phyloP scores from a whole-genome alignment of 2,329 filamentous ascomycete species.

The Orbilia javanica region DNA sequence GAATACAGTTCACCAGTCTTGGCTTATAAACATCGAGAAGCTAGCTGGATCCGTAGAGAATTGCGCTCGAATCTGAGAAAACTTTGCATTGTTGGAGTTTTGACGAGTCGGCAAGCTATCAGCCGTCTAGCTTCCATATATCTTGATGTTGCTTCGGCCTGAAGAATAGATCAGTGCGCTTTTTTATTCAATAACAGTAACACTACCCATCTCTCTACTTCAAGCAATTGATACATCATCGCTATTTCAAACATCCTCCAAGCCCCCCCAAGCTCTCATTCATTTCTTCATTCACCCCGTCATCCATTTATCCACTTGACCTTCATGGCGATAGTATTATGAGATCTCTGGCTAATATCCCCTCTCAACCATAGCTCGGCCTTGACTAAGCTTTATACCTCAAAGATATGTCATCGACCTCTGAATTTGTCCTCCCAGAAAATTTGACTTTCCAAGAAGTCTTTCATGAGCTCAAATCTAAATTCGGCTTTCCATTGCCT shows the following conservation, averaged over 20 bases:
- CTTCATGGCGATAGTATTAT: not conserved
- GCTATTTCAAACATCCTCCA: not conserved
- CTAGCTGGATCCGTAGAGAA: not conserved
- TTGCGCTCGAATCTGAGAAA: too few species aligned
- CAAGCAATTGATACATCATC: not conserved
- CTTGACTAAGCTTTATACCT: not conserved
- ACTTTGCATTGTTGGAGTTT: too few species aligned
- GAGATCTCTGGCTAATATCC: not conserved
- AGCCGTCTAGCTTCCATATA: not conserved
- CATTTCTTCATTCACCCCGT: not conserved
- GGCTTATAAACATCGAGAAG: not conserved
- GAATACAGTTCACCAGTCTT: not conserved
- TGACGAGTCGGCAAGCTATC: not conserved
- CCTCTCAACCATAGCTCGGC: not conserved
- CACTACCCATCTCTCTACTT: not conserved
- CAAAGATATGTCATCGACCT: constrained; percentile 24
- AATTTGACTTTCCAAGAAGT: constrained; percentile 30
- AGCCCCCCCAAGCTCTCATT: too few species aligned
- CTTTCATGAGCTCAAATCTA: constrained; percentile 28
- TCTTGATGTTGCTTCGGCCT: constrained; percentile 1
- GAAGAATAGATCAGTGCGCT: constrained; percentile 6
- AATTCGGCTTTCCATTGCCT: constrained; percentile 43
- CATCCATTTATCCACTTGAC: not conserved
- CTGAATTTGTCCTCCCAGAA: constrained; percentile 19
- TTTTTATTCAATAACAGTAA: not conserved